Conservation (phyloP, 768 basidiomycete genomes). For the Leccinum disarticulatum region DNA sequence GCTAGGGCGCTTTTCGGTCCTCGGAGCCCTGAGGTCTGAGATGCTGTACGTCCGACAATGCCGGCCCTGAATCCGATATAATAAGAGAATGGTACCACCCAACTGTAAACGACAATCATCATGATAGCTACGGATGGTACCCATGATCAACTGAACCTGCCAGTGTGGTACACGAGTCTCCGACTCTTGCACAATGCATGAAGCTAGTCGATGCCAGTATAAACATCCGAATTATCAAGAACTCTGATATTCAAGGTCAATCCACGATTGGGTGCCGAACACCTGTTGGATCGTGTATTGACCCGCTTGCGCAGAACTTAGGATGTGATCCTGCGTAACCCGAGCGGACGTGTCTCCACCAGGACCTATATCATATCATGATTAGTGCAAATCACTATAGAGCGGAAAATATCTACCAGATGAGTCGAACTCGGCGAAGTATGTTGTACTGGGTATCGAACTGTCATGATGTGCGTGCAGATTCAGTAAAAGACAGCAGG, state of each 20-base stretch:
- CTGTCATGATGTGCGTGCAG: background rate
- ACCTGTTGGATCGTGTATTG: background rate
- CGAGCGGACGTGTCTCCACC: background rate
- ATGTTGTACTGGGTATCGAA: background rate
- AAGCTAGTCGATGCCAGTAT: background rate
- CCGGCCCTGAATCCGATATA: too few species aligned
- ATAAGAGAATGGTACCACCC: too few species aligned
- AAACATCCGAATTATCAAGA: background rate
- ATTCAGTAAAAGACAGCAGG: background rate
- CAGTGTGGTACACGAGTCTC: background rate
- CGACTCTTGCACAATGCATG: background rate
- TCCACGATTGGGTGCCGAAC: background rate
- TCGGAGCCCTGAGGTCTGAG: too few species aligned
- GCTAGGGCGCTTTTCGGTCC: too few species aligned
- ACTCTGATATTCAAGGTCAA: background rate
- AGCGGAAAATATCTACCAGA: background rate
- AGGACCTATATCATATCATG: background rate
- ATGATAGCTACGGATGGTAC: background rate
- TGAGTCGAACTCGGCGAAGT: background rate
- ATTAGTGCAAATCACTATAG: background rate
- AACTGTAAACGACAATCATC: background rate
- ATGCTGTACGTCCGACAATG: too few species aligned
- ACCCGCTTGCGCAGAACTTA: background rate
- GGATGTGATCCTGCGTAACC: background rate
- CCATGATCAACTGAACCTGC: background rate